phyloP scores from a whole-genome alignment of 176 grass and related monocot genomes.

The Areca catechu region DNA sequence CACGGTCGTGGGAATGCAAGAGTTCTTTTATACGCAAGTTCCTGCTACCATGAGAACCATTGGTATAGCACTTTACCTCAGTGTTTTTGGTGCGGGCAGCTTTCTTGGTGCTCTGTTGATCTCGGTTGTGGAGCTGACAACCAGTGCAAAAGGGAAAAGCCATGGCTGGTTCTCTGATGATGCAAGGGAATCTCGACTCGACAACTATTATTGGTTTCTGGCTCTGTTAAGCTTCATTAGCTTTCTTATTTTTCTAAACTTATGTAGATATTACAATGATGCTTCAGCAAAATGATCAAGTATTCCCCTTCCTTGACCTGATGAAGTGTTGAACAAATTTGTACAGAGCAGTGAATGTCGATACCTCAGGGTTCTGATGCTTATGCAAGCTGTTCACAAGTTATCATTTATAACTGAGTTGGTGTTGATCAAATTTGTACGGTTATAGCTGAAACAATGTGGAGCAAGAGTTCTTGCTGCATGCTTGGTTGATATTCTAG shows the following conservation, averaged over 20 bases:
- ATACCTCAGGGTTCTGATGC: too few relatives aligned
- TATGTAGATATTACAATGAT: slow-evolving; percentile 40
- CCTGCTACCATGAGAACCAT: slow-evolving; percentile 59
- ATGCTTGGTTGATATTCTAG: too few relatives aligned
- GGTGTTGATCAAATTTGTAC: too few relatives aligned
- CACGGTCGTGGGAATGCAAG: slow-evolving; percentile 77
- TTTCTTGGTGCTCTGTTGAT: slow-evolving; percentile 70
- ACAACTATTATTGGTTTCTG: slow-evolving; percentile 75
- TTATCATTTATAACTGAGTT: too few relatives aligned
- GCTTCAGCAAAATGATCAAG: slow-evolving; percentile 8
- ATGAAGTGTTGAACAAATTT: too few relatives aligned
- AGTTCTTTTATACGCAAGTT: slow-evolving; percentile 91
- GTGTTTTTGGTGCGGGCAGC: slow-evolving; percentile 74
- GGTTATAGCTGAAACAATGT: too few relatives aligned
- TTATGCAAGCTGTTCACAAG: too few relatives aligned
- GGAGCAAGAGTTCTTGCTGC: too few relatives aligned
- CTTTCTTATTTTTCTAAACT: slow-evolving; percentile 41
- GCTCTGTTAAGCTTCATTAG: slow-evolving; percentile 48
- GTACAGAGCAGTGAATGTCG: too few relatives aligned
- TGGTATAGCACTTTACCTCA: slow-evolving; percentile 77
- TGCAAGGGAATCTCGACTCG: slow-evolving; percentile 36
- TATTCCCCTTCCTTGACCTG: too few relatives aligned
- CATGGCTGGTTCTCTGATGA: slow-evolving; percentile 78
- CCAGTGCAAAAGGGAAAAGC: slow-evolving; percentile 1
- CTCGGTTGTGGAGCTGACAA: slow-evolving; percentile 36